phyloP scores from a whole-genome alignment of 805 yeast genomes.

The Starmerella kuoi region DNA sequence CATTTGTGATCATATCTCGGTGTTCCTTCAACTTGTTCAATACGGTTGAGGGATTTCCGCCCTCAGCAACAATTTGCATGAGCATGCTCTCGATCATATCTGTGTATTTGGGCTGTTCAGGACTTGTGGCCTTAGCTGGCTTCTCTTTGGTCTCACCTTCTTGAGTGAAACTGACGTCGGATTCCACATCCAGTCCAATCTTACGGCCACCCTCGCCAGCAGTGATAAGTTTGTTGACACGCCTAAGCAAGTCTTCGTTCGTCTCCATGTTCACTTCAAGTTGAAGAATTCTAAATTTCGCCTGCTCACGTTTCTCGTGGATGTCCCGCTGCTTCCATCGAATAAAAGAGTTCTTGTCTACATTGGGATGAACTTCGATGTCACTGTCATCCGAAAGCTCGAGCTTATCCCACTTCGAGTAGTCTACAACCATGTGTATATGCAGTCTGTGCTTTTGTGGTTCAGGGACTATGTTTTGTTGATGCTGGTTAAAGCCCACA shows the following conservation, averaged over 20 bases:
- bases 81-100: slow-evolving; percentile 89
- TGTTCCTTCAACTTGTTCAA: slow-evolving; percentile 42
- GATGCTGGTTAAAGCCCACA: background rate
- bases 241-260: slow-evolving; percentile 59
- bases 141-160: slow-evolving; percentile 24
- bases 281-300: slow-evolving; percentile 65
- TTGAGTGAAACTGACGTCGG: slow-evolving; percentile 22
- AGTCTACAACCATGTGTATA: slow-evolving; percentile 64
- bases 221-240: slow-evolving; percentile 54
- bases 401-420: slow-evolving; percentile 94
- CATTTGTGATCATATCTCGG: slow-evolving; percentile 35
- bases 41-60: slow-evolving; percentile 29
- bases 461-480: too few species aligned
- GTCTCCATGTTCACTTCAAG: slow-evolving; percentile 66
- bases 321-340: slow-evolving; percentile 96
- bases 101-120: slow-evolving; percentile 45
- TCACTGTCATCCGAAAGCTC: slow-evolving; percentile 96
- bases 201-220: slow-evolving; percentile 30
- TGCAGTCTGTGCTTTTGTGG: slow-evolving; percentile 1
- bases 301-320: slow-evolving; percentile 77
- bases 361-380: slow-evolving; percentile 95
- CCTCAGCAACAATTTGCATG: slow-evolving; percentile 59
- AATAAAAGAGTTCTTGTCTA: slow-evolving; percentile 83
- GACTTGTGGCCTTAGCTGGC: slow-evolving; percentile 24
- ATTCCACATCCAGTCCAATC: slow-evolving; percentile 21